Base-by-base conservation (phyloP, 1,284 basidiomycete genomes). In the Mycena citricolor region DNA sequence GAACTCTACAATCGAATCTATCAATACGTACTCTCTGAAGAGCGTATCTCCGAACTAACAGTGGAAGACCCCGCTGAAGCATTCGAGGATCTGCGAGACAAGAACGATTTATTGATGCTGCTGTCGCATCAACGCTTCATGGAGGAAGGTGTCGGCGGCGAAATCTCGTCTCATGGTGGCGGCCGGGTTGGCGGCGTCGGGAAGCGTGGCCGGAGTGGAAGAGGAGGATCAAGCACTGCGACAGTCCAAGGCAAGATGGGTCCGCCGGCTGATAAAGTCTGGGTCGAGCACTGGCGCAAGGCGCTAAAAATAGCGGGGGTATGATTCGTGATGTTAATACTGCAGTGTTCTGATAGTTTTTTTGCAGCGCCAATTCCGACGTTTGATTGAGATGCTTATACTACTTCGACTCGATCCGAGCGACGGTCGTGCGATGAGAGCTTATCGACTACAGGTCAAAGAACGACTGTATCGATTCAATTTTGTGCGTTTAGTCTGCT, bases 41-140 rank as follows among this genome's bases (percentile, higher is more conserved):
- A 81, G 0, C 70, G 77, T 32, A 82, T 97, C 24, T 82, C 86
- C 8, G 95, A 99, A 64, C 71, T 99, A 40, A 97, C 94, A 0
- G 89, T 99, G 16, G 95, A 99, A 69, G 95, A 99, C 62, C 95
- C 95, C 0, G 92, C 92, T 0, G 95, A 99, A 66, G 87, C 90
- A 8, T 95, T 97, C 60, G 94, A 97, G 62, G 92, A 97, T 60
- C 74, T 99, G 42, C 79, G 95, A 25, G 97, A 99, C 67, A 83
- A 89, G 37, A 90, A 90, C 58, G 97, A 99, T 63, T 75, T 99
- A 20, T 73, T 79, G 49, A 86, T 89, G 74, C 73, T 98, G n/a
- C 70, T 90, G 16, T 63, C 69, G 1, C 68, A 85, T 51, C 67
- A 76, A 47, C 68, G 67, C 33, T 88, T 91, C 62, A 78, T 86